Evolutionary conservation across 2,329 filamentous ascomycete genomes (phyloP).

Genomic region (Aspergillus costaricaensis): DNA sequence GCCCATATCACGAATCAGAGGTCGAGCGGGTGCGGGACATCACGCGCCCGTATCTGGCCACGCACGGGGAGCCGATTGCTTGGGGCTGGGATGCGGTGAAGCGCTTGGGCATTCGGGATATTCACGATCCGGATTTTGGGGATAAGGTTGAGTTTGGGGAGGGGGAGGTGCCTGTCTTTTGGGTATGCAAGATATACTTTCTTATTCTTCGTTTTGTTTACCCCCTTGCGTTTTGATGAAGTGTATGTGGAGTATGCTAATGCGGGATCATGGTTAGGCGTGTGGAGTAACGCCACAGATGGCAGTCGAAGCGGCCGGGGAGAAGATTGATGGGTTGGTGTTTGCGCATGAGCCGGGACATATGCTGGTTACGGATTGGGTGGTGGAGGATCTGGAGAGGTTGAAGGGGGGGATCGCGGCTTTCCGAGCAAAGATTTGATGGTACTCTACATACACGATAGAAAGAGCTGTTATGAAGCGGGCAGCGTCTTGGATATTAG

Average conservation of each 20-base stretch:
- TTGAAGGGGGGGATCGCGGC: constrained; percentile 8
- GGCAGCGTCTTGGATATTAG: background rate
- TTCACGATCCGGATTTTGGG: constrained; percentile 60
- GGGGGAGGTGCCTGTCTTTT: constrained; percentile 41
- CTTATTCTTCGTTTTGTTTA: background rate
- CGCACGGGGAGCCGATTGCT: constrained; percentile 65
- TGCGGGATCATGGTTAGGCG: constrained; percentile 61
- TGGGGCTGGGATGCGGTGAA: constrained; percentile 64
- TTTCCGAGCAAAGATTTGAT: background rate
- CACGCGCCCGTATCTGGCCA: constrained; percentile 57
- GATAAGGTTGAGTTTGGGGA: constrained; percentile 46
- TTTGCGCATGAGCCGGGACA: constrained; percentile 65
- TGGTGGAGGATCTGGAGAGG: constrained; percentile 42
- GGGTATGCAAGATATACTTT: constrained; percentile 22
- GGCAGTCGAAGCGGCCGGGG: constrained; percentile 58
- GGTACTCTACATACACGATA: background rate
- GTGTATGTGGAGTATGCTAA: background rate
- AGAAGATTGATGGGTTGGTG: constrained; percentile 54
- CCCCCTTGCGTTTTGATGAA: background rate
- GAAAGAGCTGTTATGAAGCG: background rate
- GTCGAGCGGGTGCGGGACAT: constrained; percentile 57
- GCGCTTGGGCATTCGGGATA: constrained; percentile 57
- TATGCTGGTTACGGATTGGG: constrained; percentile 62
- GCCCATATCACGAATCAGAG: constrained; percentile 55
- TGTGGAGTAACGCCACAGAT: constrained; percentile 69